Evolutionary conservation across 768 basidiomycete species (phyloP), one percentile per base, ranked within the genome.

Genomic region (Agaricus blazei): DNA sequence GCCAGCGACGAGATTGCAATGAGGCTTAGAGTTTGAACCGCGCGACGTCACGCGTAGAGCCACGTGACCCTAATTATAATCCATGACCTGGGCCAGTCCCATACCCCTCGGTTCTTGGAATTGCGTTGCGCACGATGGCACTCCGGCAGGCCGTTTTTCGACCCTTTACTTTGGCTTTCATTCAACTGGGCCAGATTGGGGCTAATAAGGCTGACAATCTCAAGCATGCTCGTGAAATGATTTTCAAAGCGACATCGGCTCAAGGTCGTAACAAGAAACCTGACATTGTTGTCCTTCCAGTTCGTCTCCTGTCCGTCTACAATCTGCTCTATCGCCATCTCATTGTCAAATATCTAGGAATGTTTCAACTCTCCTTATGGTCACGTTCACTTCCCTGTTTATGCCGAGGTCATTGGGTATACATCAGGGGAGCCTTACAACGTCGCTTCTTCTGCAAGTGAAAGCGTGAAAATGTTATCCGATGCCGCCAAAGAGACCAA

Each of bases 311-410:
- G n/a, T 36, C 36, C 27, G 11, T 29, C 34, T 40, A 8, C 34
- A 34, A 34, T 34, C 44, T 37, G 40, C 19, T 27, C 19, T 19
- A 19, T 24, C 9, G 34, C 48, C 27, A 11, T 34, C 19, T 34
- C 31, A 6, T 48, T 29, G 19, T 48, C 51, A 19, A 19, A 19
- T 19, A 4, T 38, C 29, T 58, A 91, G 91, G 92, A 90, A 80
- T 92, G 85, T 69, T 94, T 93, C 70, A 90, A 93, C 65, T 92
- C 89, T 2, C 90, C 90, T 0, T 93, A 93, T 62, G 90, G 90
- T 0, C 82, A 85, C 61, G 72, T 75, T 2, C 82, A 90, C 65
- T 98, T 98, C 65, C 88, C 91, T 0, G 75, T 83, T 8, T 88
- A 94, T 62, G 90, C 92, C 0, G 94, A 97, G 70, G 77, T 72